These are phyloP conservation scores for Ocimum tenuiflorum DNA, from an alignment of 257 asterid genomes.

Conservation along the genomic window DNA sequence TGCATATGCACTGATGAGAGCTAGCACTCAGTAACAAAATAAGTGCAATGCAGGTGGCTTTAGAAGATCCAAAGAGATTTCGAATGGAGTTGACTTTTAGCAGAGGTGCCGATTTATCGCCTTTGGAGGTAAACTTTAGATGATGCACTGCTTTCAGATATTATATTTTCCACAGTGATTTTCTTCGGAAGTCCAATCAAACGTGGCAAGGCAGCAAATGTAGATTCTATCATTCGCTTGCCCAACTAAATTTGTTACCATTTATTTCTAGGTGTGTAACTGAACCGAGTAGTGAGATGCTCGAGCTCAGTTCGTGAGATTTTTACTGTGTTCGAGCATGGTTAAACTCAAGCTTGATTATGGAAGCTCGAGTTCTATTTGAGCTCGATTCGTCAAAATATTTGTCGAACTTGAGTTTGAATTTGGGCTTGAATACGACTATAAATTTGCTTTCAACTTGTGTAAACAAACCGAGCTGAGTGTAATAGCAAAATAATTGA, in stretches of 20 bases:
- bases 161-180: not conserved
- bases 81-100: constrained; percentile 90
- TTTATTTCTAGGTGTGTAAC: too few relatives aligned
- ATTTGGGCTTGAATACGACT: too few relatives aligned
- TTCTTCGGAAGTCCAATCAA: not conserved
- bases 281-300: too few relatives aligned
- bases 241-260: not conserved
- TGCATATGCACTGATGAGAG: not conserved
- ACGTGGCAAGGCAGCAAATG: not conserved
- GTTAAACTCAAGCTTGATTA: too few relatives aligned
- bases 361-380: too few relatives aligned
- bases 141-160: not conserved
- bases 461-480: too few relatives aligned
- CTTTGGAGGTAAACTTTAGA: constrained; percentile 60
- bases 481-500: too few relatives aligned
- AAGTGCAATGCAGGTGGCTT: constrained; percentile 66
- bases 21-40: constrained; percentile 13
- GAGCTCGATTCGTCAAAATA: too few relatives aligned
- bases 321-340: too few relatives aligned
- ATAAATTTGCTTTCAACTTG: too few relatives aligned
- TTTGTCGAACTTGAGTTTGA: too few relatives aligned
- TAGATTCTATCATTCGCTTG: not conserved
- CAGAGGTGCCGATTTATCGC: constrained; percentile 97
- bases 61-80: constrained; percentile 88
- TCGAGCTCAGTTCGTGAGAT: too few relatives aligned